Base-by-base conservation (phyloP, 2,329 filamentous ascomycete species). In the Colletotrichum karsti region DNA sequence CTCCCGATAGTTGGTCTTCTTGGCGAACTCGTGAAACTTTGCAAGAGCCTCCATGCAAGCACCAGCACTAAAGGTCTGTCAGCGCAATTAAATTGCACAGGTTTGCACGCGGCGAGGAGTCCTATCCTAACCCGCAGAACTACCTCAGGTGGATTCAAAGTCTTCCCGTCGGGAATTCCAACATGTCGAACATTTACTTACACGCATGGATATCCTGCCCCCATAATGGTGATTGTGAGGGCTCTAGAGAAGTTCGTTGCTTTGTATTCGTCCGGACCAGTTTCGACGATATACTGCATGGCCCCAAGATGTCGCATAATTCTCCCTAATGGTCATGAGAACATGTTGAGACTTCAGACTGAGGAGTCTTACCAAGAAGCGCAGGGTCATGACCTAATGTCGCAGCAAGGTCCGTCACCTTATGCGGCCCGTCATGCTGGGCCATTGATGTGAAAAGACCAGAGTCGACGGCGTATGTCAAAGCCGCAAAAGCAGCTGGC, bases 261-360 rank as follows among this genome's bases (percentile, higher is more conserved):
- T 66, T 72, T 71, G 69, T 82, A 83, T n/a, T 76, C 74, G 37
- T 82, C 78, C 0, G 65, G 53, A 0, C 72, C 78, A 1, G 75
- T 74, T 67, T 82, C 80, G 0, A 70, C 70, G 50, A 83, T 72
- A 67, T 82, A 80, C 1, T 80, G 79, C 78, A 82, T 81, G 1
- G 79, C 76, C 0, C 72, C 74, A 0, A 82, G 65, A 59, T 83
- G 81, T 5, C 77, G 72, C 72, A 83, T 73, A 46, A 82, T 69
- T 7, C 79, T 76, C 10, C 68, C 72, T 48, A n/a, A 1, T 15
- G n/a, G 6, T 22, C 13, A 10, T 48, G 0, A 48, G 44, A 7
- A 28, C 44, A 0, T 28, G 22, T 18, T 2, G 0, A 1, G 7
- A 2, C 2, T 26, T 3, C 12, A n/a, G 15, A 15, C n/a, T 6